Evolutionary conservation across 257 asterid species (phyloP), one percentile per base, ranked within the genome.

Genomic region (Orobanche coerulescens): DNA sequence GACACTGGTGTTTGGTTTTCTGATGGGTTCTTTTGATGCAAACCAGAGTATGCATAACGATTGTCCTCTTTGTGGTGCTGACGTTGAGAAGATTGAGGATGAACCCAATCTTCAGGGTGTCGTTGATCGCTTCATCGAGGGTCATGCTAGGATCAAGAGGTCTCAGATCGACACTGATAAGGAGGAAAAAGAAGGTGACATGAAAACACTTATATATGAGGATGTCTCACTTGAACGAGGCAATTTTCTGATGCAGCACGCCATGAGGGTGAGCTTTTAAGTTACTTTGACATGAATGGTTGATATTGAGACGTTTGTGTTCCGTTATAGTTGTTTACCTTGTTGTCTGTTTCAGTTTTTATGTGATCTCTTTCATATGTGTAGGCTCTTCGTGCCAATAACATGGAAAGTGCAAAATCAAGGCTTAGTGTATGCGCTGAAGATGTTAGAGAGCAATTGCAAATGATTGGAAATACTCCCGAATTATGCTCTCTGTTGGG

Each of bases 51-150:
- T 91, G 97, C 66, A 52, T 91, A 72, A 80, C 90, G 96, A 91
- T 76, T 91, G 97, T 66, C 97, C 96, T 50, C 44, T 91, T 16
- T 91, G 97, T 63, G 97, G 96, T 77, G 96, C 95, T 61, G 97
- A 88, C 73, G 82, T 91, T 70, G 94, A 80, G 78, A 88, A 85
- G 84, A 79, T 85, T 68, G 97, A 85, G 64, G 90, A 86, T 12
- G 91, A 90, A 50, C 26, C 62, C 6, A 70, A 85, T 77, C 96
- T 90, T 79, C 97, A 90, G 77, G 72, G 68, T 44, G 76, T 81
- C 1, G 96, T 91, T 46, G 96, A 91, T 73, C 94, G 94, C 40
- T 91, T 91, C 72, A 91, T 91, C 60, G 95, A 91, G 76, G 97
- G 97, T 33, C 97, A 91, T 82, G 97, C 86, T 10, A 84, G 96